Evolutionary conservation across 2,329 filamentous ascomycete species (phyloP).

Genomic region (Pseudocercospora fijiensis): DNA sequence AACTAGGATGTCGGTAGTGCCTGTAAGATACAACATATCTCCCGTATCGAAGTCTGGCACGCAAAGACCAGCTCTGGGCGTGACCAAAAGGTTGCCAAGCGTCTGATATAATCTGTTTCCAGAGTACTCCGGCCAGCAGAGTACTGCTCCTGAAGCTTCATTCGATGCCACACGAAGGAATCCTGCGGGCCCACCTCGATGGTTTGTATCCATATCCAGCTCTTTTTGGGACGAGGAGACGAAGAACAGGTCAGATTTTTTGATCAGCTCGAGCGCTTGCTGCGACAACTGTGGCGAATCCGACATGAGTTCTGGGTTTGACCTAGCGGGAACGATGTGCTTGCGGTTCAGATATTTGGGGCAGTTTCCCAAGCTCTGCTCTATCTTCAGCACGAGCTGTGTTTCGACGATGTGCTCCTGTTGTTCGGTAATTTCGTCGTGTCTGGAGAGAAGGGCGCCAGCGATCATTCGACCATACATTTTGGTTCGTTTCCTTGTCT

Average conservation of each 20-base stretch:
- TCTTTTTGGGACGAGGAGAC: conserved; percentile 64
- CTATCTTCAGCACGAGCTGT: conserved; percentile 66
- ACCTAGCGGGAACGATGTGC: conserved; percentile 55
- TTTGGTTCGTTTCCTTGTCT: conserved; percentile 70
- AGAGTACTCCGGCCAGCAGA: conserved; percentile 81
- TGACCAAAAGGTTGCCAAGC: conserved; percentile 70
- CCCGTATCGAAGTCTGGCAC: conserved; percentile 74
- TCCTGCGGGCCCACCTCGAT: conserved; percentile 71
- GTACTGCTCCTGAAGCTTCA: conserved; percentile 44
- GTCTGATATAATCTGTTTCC: conserved; percentile 84
- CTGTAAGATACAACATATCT: conserved; percentile 72
- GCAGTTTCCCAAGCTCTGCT: conserved; percentile 75
- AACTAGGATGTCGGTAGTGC: conserved; percentile 64
- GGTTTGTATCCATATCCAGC: conserved; percentile 77
- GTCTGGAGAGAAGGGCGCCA: conserved; percentile 52
- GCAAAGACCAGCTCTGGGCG: conserved; percentile 66
- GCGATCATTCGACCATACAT: conserved; percentile 68
- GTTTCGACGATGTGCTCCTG: conserved; percentile 40
- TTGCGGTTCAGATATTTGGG: conserved; percentile 85
- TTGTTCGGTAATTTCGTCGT: conserved; percentile 34
- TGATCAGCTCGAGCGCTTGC: conserved; percentile 60
- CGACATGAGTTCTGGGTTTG: conserved; percentile 55
- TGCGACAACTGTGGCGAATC: conserved; percentile 50
- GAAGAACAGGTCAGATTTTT: conserved; percentile 72
- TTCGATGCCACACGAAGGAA: conserved; percentile 70